A percentile compares a stretch with the other conserved stretches of the same genome.
These are phyloP conservation scores for Stereocaulon alpinum DNA, from an alignment of 495 filamentous ascomycete genomes.

Conservation along the genomic window DNA sequence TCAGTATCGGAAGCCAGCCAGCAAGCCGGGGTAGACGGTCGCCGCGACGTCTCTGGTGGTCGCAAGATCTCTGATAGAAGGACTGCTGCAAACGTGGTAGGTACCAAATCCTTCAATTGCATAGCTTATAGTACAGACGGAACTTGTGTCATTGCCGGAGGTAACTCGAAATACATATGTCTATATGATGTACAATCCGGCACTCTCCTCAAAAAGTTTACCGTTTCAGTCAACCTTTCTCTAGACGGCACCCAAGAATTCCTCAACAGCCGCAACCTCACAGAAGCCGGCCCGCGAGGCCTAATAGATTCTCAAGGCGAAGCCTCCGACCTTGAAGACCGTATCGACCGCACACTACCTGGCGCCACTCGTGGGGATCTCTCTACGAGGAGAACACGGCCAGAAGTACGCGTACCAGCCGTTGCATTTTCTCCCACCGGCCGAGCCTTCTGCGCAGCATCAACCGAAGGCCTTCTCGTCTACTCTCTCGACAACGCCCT, in stretches of 20 bases:
- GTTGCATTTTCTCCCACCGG: slow-evolving; percentile 84
- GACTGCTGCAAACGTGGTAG: slow-evolving; percentile 79
- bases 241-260: slow-evolving; percentile 94
- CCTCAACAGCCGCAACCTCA: slow-evolving; percentile 81
- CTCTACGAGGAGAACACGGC: slow-evolving; percentile 58
- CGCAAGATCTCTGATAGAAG: slow-evolving; percentile 75
- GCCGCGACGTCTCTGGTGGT: slow-evolving; percentile 86
- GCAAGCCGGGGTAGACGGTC: slow-evolving; percentile 68
- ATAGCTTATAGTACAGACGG: slow-evolving; percentile 88
- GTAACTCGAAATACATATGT: slow-evolving; percentile 96
- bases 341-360: slow-evolving; percentile 74
- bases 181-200: slow-evolving; percentile 84
- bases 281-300: slow-evolving; percentile 75
- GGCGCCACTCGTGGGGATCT: slow-evolving; percentile 80
- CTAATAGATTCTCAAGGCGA: slow-evolving; percentile 82
- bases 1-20: slow-evolving; percentile 78
- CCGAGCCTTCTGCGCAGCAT: slow-evolving; percentile 84
- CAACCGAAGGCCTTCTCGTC: slow-evolving; percentile 85
- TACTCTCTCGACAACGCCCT: slow-evolving; percentile 76
- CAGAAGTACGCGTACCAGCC: slow-evolving; percentile 77
- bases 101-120: slow-evolving; percentile 80
- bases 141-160: slow-evolving; percentile 75
- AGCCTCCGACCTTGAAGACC: slow-evolving; percentile 76
- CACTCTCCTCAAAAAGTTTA: slow-evolving; percentile 86
- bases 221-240: slow-evolving; percentile 85